Base-by-base conservation (phyloP, 306 rosid species). In the Mucuna pruriens region DNA sequence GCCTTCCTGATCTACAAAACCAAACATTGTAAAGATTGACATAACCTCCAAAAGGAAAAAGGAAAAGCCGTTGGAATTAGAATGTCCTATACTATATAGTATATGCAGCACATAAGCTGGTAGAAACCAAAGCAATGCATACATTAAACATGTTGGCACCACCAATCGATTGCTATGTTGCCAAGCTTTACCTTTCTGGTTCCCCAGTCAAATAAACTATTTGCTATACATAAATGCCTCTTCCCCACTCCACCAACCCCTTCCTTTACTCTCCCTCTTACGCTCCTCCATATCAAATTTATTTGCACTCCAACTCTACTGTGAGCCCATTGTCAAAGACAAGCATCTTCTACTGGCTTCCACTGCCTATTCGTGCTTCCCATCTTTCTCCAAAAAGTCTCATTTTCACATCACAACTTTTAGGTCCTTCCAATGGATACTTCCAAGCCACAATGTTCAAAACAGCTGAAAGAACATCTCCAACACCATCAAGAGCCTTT, bases 401-500 rank as follows among this genome's bases (percentile, higher is more conserved):
- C 71, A 26, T 20, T 33, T 67, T 76, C 79, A 74, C 22, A 17
- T n/a, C 44, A 49, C 40, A 12, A 45, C 72, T 80, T 22, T 19
- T 25, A 15, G 22, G 25, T 39, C 64, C 72, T 64, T 75, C 48
- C 36, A 31, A 87, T 87, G 88, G 86, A 83, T 55, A 61, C 80
- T 78, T 78, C 86, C 77, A 54, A 68, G 55, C 78, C 48, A 76
- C 57, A 61, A 60, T 63, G 42, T 48, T 36, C 81, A 17, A 84
- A 71, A 67, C 75, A 58, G 80, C 86, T 87, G 5, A 84, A 72
- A 69, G 85, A 87, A 26, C 65, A 74, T 61, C 90, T 87, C 67
- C 86, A 82, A 40, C 77, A 78, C 20, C 75, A 81, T 49, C 90
- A 84, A 64, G 90, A 87, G 75, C 88, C 88, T 17, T 87, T 84